Percentiles rank a stretch among this genome's conserved stretches.
phyloP scores from a whole-genome alignment of 257 asterid genomes.

The Cinchona pubescens region DNA sequence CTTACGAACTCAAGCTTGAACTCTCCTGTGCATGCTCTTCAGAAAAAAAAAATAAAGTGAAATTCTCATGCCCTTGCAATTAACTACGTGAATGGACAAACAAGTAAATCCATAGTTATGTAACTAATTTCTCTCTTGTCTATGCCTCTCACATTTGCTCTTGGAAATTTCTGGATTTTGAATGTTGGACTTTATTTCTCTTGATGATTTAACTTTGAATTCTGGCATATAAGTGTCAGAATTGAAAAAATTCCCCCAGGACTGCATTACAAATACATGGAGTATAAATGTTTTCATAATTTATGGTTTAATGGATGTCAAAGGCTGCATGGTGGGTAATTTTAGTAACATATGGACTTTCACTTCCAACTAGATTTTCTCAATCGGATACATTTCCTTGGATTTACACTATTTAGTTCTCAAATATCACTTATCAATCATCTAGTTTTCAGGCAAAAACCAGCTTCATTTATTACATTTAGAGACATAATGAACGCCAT shows the following conservation, averaged over 20 bases:
- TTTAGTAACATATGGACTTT: neutral
- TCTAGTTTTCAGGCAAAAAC: neutral
- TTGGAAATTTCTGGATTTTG: neutral
- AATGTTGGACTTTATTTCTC: neutral
- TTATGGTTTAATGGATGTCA: neutral
- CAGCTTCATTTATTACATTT: neutral
- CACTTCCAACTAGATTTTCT: neutral
- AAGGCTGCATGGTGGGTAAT: no score
- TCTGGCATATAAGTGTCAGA: neutral
- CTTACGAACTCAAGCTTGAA: neutral
- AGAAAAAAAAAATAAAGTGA: neutral
- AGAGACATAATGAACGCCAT: neutral
- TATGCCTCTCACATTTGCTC: neutral
- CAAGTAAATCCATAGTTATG: neutral
- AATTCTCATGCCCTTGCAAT: no score
- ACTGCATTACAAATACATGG: neutral
- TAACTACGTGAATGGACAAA: neutral
- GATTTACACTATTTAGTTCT: neutral
- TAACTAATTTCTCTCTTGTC: neutral
- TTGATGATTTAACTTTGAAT: no score
- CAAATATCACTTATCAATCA: neutral
- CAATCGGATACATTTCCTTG: neutral
- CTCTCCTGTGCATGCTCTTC: neutral
- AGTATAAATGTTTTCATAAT: no score
- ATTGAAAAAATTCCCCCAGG: neutral